Evolutionary conservation across 2,329 filamentous ascomycete species (phyloP), one percentile per base, ranked within the genome.

Genomic region (Epichloe uncinata): DNA sequence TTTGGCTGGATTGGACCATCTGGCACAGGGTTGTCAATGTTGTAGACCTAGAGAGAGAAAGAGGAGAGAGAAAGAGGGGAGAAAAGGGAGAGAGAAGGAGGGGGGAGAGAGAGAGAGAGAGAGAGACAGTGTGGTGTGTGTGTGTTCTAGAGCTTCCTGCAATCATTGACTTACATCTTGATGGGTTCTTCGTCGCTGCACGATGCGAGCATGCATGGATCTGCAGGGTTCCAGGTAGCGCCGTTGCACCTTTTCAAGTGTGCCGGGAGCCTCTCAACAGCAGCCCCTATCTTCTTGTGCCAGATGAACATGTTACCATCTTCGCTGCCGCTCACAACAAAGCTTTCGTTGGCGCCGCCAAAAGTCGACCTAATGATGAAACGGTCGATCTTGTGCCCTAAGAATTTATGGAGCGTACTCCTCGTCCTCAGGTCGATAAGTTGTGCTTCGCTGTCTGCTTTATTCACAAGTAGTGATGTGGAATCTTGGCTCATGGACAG

Each of bases 301-400:
- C 90, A 97, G 53, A 98, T 87, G 63, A 88, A 84, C 41, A 97
- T 77, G 50, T 77, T 75, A 2, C 81, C 80, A 54, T 81, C 79
- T 76, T 96, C 89, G 60, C 89, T 95, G 11, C 93, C 93, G 60
- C 87, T 91, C 30, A 94, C 74, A 9, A 97, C 84, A 64, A 96
- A 96, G 63, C 84, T 90, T 68, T 96, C 89, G 52, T 87, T 84
- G 1, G 91, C 90, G 34, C 93, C 93, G 16, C 93, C 93, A 66
- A 96, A 93, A 0, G 75, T 72, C 59, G 83, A 86, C 47, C 91
- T 78, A 52, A 98, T 94, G 50, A 96, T 77, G 61, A 73, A 95
- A 2, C 84, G 71, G 49, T 81, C 83, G 54, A 89, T 87, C 42
- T 75, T 78, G 54, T 90, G 85, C 0, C 88, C 90, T 15, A 79